Evolutionary conservation across 345 rosid genomes (phyloP).

Genomic region (Brassica carinata): DNA sequence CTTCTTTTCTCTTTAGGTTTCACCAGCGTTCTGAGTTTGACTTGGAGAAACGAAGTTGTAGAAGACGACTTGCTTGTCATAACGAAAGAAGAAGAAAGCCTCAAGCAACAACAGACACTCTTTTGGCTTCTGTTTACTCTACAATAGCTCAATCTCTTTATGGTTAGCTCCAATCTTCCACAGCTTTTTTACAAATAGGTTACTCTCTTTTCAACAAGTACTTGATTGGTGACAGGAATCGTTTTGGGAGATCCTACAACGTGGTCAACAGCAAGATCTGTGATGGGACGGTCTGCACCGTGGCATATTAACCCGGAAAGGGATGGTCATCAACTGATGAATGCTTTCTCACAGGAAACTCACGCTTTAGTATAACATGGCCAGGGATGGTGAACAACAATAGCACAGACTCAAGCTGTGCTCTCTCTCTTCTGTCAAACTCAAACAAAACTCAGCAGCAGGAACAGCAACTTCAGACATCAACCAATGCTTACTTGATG

Average conservation of each 20-base stretch:
- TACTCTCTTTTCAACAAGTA: constrained; percentile 5
- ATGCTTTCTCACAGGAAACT: constrained; percentile 50
- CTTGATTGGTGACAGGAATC: constrained; percentile 21
- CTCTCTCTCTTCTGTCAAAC: constrained; percentile 96
- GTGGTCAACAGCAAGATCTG: constrained; percentile 47
- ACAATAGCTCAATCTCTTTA: constrained; percentile 52
- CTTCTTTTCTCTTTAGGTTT: constrained; percentile 53
- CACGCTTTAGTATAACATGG: constrained; percentile 38
- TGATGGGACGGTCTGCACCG: constrained; percentile 23
- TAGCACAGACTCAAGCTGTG: constrained; percentile 76
- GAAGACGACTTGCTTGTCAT: constrained; percentile 85
- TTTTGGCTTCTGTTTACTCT: constrained; percentile 53
- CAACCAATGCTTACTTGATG: constrained; percentile 33
- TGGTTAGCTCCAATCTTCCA: constrained; percentile 46
- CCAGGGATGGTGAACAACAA: constrained; percentile 40
- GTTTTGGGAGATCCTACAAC: constrained; percentile 25
- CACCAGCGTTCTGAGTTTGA: constrained; percentile 89
- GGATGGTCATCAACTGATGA: constrained; percentile 44
- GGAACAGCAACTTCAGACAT: constrained; percentile 49
- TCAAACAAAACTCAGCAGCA: constrained; percentile 52
- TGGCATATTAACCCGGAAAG: constrained; percentile 41
- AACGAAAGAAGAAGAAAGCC: constrained; percentile 89
- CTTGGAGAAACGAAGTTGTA: constrained; percentile 84
- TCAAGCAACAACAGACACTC: constrained; percentile 41
- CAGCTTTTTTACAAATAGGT: neutral